Percentiles rank a stretch among this genome's conserved stretches.
These are phyloP conservation scores for Zygotorulaspora danielsina DNA, from an alignment of 805 yeast genomes.

Conservation along the genomic window DNA sequence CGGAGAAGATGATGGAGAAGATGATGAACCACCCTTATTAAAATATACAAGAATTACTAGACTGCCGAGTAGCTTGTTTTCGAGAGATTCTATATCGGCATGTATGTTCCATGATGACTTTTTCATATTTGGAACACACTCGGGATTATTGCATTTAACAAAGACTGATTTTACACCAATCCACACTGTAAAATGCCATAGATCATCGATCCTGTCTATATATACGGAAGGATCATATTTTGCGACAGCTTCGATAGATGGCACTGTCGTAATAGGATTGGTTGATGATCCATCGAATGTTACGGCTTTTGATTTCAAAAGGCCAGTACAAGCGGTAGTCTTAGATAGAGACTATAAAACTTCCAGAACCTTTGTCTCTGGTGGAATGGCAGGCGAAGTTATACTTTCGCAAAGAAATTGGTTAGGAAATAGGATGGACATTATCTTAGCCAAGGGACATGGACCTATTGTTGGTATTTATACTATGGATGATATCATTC, in stretches of 20 bases:
- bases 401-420: slow-evolving; percentile 72
- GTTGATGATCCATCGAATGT: slow-evolving; percentile 58
- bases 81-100: slow-evolving; percentile 73
- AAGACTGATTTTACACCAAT: slow-evolving; percentile 54
- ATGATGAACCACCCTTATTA: slow-evolving; percentile 64
- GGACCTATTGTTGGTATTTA: slow-evolving; percentile 71
- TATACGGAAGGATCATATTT: slow-evolving; percentile 67
- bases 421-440: slow-evolving; percentile 79
- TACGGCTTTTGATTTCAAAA: slow-evolving; percentile 70
- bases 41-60: slow-evolving; percentile 67
- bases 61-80: slow-evolving; percentile 67
- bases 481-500: slow-evolving; percentile 56
- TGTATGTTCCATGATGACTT: slow-evolving; percentile 55
- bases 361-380: slow-evolving; percentile 68
- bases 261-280: slow-evolving; percentile 81
- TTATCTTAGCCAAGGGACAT: slow-evolving; percentile 51
- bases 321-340: slow-evolving; percentile 86
- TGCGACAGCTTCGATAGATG: slow-evolving; percentile 91
- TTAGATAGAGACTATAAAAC: slow-evolving; percentile 64
- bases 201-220: slow-evolving; percentile 74
- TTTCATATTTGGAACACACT: slow-evolving; percentile 82
- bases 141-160: slow-evolving; percentile 73
- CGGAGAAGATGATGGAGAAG: slow-evolving; percentile 42
- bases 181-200: slow-evolving; percentile 76
- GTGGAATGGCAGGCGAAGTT: slow-evolving; percentile 87